Evolutionary conservation across 2,329 filamentous ascomycete genomes (phyloP).

Genomic region (Colletotrichum orchidophilum): DNA sequence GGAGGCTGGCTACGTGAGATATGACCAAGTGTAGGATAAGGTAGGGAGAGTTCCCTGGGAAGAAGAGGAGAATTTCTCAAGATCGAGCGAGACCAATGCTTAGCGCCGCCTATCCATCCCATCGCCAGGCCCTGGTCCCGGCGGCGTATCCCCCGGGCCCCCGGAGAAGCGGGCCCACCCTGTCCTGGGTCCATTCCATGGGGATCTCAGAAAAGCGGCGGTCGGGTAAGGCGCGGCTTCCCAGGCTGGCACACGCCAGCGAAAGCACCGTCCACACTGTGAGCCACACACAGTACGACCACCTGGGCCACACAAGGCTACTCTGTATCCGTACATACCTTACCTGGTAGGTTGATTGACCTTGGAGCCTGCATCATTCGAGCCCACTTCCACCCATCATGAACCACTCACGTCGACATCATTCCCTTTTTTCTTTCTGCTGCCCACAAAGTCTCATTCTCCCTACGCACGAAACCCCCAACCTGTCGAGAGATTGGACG

Average conservation of each 20-base stretch:
- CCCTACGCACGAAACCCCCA: neutral
- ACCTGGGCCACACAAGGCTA: neutral
- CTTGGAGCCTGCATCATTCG: neutral
- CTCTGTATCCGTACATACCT: no score
- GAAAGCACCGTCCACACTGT: constrained; percentile 5
- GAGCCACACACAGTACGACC: neutral
- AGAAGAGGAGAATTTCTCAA: constrained; percentile 3
- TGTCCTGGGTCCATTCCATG: neutral
- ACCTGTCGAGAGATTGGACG: neutral
- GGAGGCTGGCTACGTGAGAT: constrained; percentile 24
- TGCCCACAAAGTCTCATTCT: constrained; percentile 5
- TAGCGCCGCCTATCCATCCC: constrained; percentile 13
- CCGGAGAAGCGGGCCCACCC: neutral
- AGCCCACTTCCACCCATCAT: neutral
- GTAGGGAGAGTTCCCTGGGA: constrained; percentile 10
- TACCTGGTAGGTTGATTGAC: no score
- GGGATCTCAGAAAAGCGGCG: constrained; percentile 7
- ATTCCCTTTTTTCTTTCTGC: neutral
- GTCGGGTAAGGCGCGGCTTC: constrained; percentile 20
- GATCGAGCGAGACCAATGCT: constrained; percentile 17
- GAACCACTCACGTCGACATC: constrained; percentile 7
- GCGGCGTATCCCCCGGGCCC: constrained; percentile 26
- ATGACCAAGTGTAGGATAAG: constrained; percentile 8
- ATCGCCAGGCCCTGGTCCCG: constrained; percentile 21
- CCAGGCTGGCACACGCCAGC: neutral